Percentiles rank a stretch among this genome's conserved stretches.
These are phyloP conservation scores for Penicillium roqueforti DNA, from an alignment of 495 filamentous ascomycete genomes.

Conservation along the genomic window DNA sequence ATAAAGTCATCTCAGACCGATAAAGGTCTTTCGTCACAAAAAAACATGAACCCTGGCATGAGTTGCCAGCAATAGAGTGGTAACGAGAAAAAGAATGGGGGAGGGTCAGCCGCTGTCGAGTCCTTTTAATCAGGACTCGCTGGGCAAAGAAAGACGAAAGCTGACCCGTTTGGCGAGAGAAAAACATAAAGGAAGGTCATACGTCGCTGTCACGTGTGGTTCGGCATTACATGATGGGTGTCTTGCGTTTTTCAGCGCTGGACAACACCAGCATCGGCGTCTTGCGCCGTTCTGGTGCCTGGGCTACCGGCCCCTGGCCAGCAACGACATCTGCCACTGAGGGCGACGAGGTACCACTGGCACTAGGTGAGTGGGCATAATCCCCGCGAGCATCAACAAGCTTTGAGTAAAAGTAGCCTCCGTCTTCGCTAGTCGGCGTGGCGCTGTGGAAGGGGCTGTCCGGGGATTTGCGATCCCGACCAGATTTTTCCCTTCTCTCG, in stretches of 20 bases:
- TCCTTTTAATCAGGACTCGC: background rate
- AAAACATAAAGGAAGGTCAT: slow-evolving; percentile 19
- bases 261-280: slow-evolving; percentile 82
- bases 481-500: slow-evolving; percentile 62
- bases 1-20: slow-evolving; percentile 26
- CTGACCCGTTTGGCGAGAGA: slow-evolving; percentile 6
- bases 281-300: slow-evolving; percentile 64
- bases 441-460: slow-evolving; percentile 43
- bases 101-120: background rate
- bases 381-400: slow-evolving; percentile 47
- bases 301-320: slow-evolving; percentile 40
- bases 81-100: slow-evolving; percentile 18
- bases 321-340: slow-evolving; percentile 47
- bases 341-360: slow-evolving; percentile 31
- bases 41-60: slow-evolving; percentile 15
- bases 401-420: slow-evolving; percentile 55
- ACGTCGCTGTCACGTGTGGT: slow-evolving; percentile 43
- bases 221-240: slow-evolving; percentile 52
- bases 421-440: slow-evolving; percentile 55
- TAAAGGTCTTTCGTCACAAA: slow-evolving; percentile 25
- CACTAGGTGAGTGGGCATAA: slow-evolving; percentile 28
- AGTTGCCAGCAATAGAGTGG: slow-evolving; percentile 12
- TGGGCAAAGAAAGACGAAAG: slow-evolving; percentile 6
- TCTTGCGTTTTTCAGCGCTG: slow-evolving; percentile 89
- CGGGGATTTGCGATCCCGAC: slow-evolving; percentile 55